Conservation (phyloP, 192 early-diverging fungal genomes). For the Dispira simplex region DNA sequence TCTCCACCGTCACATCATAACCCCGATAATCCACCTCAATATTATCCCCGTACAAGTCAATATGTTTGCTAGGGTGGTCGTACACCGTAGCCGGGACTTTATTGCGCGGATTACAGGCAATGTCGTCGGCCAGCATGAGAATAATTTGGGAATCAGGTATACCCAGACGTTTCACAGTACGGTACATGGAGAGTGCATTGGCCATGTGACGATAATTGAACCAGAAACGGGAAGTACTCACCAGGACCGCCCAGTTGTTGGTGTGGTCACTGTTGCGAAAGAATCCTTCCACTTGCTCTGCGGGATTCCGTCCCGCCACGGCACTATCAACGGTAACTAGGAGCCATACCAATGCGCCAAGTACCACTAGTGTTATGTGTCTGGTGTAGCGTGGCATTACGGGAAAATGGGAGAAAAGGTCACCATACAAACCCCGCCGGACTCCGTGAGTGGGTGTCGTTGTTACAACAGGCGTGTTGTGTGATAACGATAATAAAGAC, state of each 20-base stretch:
- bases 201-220: slow-evolving; percentile 99
- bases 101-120: slow-evolving; percentile 96
- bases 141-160: slow-evolving; percentile 99
- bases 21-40: slow-evolving; percentile 98
- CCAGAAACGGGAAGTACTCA: slow-evolving; percentile 94
- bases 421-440: no score
- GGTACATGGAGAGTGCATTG: slow-evolving; percentile 96
- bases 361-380: no score
- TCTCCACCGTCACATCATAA: slow-evolving; percentile 98
- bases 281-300: slow-evolving; percentile 38
- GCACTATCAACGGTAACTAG: no score
- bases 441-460: no score
- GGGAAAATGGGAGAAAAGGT: no score
- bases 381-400: no score
- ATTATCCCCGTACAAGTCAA: slow-evolving; percentile 93
- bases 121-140: slow-evolving; percentile 98
- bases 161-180: slow-evolving; percentile 93
- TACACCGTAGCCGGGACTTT: slow-evolving; percentile 82
- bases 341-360: no score
- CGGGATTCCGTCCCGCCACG: no score
- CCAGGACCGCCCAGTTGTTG: slow-evolving; percentile 99
- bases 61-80: slow-evolving; percentile 62
- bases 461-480: no score
- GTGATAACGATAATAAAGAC: no score
- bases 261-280: slow-evolving; percentile 57